Percentiles rank a stretch among this genome's conserved stretches.
Evolutionary conservation across 495 filamentous ascomycete genomes (phyloP).

Genomic region (Cercophora sp.): DNA sequence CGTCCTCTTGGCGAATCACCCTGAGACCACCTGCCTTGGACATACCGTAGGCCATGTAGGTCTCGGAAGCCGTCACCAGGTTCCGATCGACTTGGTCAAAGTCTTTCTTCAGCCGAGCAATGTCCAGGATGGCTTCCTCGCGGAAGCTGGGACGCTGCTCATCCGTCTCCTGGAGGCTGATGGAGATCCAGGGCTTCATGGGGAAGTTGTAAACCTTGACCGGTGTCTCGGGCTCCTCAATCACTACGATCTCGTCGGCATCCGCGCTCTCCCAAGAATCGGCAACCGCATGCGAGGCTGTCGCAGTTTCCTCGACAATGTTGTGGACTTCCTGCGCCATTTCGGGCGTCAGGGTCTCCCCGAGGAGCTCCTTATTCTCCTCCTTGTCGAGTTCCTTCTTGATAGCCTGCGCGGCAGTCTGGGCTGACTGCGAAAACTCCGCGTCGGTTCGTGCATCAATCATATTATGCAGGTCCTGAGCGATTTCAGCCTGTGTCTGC

Average conservation of each 20-base stretch:
- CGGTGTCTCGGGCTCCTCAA: conserved; percentile 60
- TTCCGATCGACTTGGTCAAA: conserved; percentile 97
- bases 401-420: conserved; percentile 46
- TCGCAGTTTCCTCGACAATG: conserved; percentile 54
- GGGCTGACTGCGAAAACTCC: conserved; percentile 42
- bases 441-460: conserved; percentile 40
- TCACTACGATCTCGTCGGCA: conserved; percentile 64
- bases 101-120: conserved; percentile 90
- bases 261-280: conserved; percentile 80
- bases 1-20: conserved; percentile 91
- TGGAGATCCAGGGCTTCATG: conserved; percentile 89
- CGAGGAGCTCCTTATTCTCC: conserved; percentile 47
- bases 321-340: conserved; percentile 55
- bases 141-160: conserved; percentile 52
- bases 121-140: conserved; percentile 73
- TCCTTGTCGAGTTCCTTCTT: conserved; percentile 56
- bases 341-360: conserved; percentile 46
- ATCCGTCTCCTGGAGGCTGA: conserved; percentile 52
- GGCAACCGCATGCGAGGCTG: conserved; percentile 42
- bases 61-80: conserved; percentile 80
- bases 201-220: conserved; percentile 91
- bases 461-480: conserved; percentile 40
- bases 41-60: conserved; percentile 89
- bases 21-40: conserved; percentile 86
- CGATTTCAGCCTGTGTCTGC: conserved; percentile 45